Percentiles rank a stretch among this genome's conserved stretches.
Evolutionary conservation across 2,329 filamentous ascomycete species (phyloP).

Genomic region (Alternaria novae-zelandiae): DNA sequence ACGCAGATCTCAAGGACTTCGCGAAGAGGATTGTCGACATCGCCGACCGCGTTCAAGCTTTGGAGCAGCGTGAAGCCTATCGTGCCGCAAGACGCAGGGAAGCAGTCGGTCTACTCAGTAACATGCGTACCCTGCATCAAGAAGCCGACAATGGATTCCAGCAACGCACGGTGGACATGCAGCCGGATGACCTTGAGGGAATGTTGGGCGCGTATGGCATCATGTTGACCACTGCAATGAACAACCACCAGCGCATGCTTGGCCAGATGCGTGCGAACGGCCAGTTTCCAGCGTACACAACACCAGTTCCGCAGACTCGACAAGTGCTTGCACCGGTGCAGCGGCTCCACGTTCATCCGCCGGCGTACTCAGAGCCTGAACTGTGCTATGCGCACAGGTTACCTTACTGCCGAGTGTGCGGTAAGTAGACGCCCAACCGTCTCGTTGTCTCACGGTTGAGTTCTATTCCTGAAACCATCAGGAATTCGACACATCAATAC

Average conservation of each 20-base stretch:
- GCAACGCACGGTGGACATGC: constrained; percentile 19
- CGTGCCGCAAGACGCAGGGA: constrained; percentile 21
- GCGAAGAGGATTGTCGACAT: neutral
- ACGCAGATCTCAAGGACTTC: constrained; percentile 9
- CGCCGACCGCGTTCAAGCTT: constrained; percentile 8
- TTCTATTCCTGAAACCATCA: neutral
- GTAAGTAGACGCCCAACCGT: neutral
- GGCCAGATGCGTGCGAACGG: constrained; percentile 6
- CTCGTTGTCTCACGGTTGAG: neutral
- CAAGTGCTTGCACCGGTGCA: neutral
- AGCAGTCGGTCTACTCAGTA: constrained; percentile 21
- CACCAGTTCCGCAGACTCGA: neutral
- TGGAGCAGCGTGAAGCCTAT: constrained; percentile 16
- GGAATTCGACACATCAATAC: neutral
- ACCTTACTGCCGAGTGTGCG: constrained; percentile 22
- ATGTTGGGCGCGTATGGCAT: constrained; percentile 20
- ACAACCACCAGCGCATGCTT: constrained; percentile 21
- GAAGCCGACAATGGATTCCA: constrained; percentile 27
- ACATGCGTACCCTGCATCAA: constrained; percentile 23
- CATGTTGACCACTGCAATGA: constrained; percentile 19
- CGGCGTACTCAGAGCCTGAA: constrained; percentile 7
- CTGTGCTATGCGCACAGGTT: constrained; percentile 19
- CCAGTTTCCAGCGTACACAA: neutral
- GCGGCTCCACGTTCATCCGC: constrained; percentile 9
- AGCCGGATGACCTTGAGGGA: constrained; percentile 27